Evolutionary conservation across 129 eudicot species (phyloP), one percentile per base, ranked within the genome.

Genomic region (Daucus carota): DNA sequence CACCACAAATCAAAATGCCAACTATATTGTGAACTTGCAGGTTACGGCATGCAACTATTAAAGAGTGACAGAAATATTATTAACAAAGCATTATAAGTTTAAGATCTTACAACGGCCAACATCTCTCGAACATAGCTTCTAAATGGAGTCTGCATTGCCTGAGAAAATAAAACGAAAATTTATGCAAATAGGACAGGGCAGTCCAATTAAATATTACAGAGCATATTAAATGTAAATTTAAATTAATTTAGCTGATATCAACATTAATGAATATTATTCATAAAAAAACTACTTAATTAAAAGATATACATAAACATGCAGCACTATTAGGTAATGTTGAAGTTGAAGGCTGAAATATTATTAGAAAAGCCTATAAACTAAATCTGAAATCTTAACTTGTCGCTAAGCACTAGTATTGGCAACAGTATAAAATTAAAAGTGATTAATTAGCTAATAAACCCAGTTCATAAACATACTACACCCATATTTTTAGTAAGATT

Each of bases 61-160:
- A n/a, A 60, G 68, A 60, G 34, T 22, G 29, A 5, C 29, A 2
- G 28, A 2, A 28, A 60, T 60, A 60, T 60, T 60, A 26, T 26
- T 17, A n/a, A 22, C 14, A 60, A 11, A 10, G 34, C 34, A 60
- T 4, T 2, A 28, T 1, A 60, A 24, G 36, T 28, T 28, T 28
- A 60, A 60, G 75, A 28, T 83, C 92, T 90, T 84, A 90, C 98
- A 70, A 88, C 90, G 50, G 90, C 89, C 77, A 92, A 72, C 96
- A 90, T 92, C 3, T 86, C 92, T 24, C 83, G 77, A 76, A 92
- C 87, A 82, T 92, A 92, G 81, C 88, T 83, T 80, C 98, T 88
- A 47, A 92, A 92, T 79, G 98, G 98, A 73, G 98, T 92, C 79
- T 92, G 98, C 79, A 85, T 85, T n/a, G 92, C 92, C 98, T 90